These are phyloP conservation scores for slime mould (Dictyostelium discoideum) DNA, from an alignment of 78 protist species.

Conservation along the genomic window DNA sequence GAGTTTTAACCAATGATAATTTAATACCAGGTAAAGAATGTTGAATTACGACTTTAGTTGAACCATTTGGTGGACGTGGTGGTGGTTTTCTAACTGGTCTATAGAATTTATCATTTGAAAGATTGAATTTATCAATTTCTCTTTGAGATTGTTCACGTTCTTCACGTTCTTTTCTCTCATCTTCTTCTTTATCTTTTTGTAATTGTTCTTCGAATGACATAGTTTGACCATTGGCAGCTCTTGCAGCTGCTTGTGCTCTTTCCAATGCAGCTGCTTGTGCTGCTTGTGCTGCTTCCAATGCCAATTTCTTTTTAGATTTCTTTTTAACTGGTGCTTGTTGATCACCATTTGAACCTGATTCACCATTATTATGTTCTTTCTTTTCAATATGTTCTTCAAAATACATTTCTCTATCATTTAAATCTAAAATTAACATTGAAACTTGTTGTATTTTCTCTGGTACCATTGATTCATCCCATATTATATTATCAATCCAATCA, in stretches of 20 bases:
- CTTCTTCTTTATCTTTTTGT: constrained; percentile 14
- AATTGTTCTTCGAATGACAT: not conserved
- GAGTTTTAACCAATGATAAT: constrained; percentile 62
- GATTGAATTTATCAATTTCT: constrained; percentile 66
- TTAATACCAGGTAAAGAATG: constrained; percentile 83
- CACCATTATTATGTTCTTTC: not conserved
- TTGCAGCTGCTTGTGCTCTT: not conserved
- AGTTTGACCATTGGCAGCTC: not conserved
- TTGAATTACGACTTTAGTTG: constrained; percentile 24
- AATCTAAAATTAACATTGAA: constrained; percentile 45
- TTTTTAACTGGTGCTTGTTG: constrained; percentile 30
- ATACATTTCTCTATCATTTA: constrained; percentile 55
- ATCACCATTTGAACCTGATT: not conserved
- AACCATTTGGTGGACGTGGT: constrained; percentile 13
- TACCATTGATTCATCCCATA: constrained; percentile 78
- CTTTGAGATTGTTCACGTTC: constrained; percentile 36
- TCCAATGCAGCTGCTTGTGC: constrained; percentile 1
- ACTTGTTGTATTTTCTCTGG: constrained; percentile 5
- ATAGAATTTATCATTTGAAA: constrained; percentile 80
- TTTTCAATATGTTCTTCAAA: constrained; percentile 66
- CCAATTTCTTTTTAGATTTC: constrained; percentile 24
- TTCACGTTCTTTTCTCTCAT: constrained; percentile 25
- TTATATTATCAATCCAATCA: constrained; percentile 70
- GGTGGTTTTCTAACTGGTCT: not conserved
- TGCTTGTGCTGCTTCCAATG: constrained; percentile 5